Base-by-base conservation (phyloP, 2,329 filamentous ascomycete species). In the Zymoseptoria tritici region DNA sequence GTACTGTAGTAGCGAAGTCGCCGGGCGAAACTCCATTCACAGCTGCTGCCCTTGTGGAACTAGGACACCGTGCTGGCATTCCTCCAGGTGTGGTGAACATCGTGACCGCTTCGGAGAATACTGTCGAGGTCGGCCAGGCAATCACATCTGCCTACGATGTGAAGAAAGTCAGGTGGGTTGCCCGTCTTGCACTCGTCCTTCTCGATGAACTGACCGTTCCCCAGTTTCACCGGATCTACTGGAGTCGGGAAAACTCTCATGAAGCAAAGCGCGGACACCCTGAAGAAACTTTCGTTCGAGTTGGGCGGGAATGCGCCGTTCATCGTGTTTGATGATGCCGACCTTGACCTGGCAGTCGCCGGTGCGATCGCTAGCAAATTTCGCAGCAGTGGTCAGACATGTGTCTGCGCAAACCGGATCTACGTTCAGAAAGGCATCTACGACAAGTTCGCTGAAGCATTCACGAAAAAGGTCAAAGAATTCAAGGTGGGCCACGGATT, bases 281-380 rank as follows among this genome's bases (percentile, higher is more conserved):
- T 91, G 26, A 97, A 97, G 82, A 90, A 90, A 72, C 79, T 90
- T 1, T 94, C 90, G 0, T 89, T 96, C 74, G 93, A 97, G 74
- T 87, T 97, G 1, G 93, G 93, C 57, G 94, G 93, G 54, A 97
- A 97, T 73, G 90, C 93, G 0, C 93, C 93, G 1, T 96, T 97
- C 73, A 97, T 97, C 66, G 91, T 97, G 36, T 97, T 97, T 71
- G 91, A 97, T 70, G 93, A 97, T 70, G 72, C 93, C 20, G 90
- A 97, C 71, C 78, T 97, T 20, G 92, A 97, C 60, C 78, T 80
- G 4, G 94, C 94, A 2, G 91, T 97, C 0, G 78, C 85, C 0
- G 93, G 92, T 24, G 91, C 91, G 54, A 83, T 97, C 57, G 79
- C 86, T 22, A 92, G 85, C 70, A 99, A 97, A 75, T 97, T 97